Percentiles rank a stretch among this genome's conserved stretches.
phyloP scores from a whole-genome alignment of 2,329 filamentous ascomycete species.

The Neurospora sp. region DNA sequence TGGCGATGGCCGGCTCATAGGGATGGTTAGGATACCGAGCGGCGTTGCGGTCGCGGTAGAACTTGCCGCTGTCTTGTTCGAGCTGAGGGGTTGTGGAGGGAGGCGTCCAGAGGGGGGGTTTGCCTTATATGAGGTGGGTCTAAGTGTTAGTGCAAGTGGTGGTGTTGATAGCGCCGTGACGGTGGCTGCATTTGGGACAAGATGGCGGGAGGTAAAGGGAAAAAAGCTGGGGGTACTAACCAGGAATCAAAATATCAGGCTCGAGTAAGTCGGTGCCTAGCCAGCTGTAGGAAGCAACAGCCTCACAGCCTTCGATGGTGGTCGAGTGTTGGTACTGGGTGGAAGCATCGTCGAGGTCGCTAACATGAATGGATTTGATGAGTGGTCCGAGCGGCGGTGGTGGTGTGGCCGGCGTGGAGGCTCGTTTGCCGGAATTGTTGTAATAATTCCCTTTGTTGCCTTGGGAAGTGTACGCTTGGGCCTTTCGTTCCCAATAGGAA shows the following conservation, averaged over 20 bases:
- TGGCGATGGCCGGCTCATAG: conserved; percentile 36
- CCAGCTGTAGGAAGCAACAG: conserved; percentile 29
- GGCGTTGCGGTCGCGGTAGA: conserved; percentile 45
- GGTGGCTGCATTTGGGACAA: neutral
- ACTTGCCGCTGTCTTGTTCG: conserved; percentile 35
- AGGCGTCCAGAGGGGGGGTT: conserved; percentile 40
- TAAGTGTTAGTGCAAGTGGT: neutral
- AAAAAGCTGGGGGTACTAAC: conserved; percentile 11
- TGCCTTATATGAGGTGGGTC: conserved; percentile 26
- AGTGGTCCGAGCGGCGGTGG: neutral
- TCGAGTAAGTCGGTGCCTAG: conserved; percentile 11
- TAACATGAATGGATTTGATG: neutral
- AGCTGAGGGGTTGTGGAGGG: conserved; percentile 23
- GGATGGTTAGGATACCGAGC: conserved; percentile 39
- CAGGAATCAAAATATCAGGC: conserved; percentile 24
- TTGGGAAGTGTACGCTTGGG: neutral
- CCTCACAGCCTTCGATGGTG: neutral
- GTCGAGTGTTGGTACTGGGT: neutral
- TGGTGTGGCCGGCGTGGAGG: neutral
- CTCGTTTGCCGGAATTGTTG: neutral
- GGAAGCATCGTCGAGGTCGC: neutral
- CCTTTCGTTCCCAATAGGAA: neutral
- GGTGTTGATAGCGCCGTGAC: neutral
- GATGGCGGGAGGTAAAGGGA: neutral
- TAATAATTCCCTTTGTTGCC: neutral